Evolutionary conservation across 169 alveolate species (phyloP), one percentile per base, ranked within the genome.

Genomic region (Plasmodium falciparum): DNA sequence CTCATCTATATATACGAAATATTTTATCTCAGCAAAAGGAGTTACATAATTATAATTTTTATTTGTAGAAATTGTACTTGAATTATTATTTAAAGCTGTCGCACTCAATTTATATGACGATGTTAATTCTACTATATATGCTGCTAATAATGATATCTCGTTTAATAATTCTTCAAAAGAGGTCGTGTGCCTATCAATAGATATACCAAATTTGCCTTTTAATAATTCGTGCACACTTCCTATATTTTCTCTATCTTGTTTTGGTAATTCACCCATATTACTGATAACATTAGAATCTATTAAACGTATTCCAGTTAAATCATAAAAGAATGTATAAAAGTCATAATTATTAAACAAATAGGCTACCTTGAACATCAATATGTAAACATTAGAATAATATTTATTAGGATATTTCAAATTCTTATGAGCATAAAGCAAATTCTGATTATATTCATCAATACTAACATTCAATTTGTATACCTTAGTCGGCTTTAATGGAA

Each of bases 51-150:
- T 20, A 13, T 49, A 5, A 39, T 9, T 1, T 12, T 4, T 6
- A 39, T 13, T 22, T 61, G 39, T 11, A 45, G n/a, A 8, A 13
- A 11, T 67, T 22, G 47, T 45, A n/a, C 13, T 47, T 45, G 54
- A 13, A n/a, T 15, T 45, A 8, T 6, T 24, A 63, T 15, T 26
- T 33, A 12, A 45, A 33, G 11, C 4, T 8, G 22, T 20, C 13
- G 24, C 0, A 20, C 17, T 22, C 0, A 22, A 26, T 9, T 71
- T 56, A 29, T 86, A 86, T 6, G 92, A 86, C 15, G 92, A 70
- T 29, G 88, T 86, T 26, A 86, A 73, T 65, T 86, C 92, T 52
- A 74, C 85, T 20, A 86, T 13, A 20, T 86, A 86, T 8, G 92
- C 92, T 3, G 88, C 86, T 13, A 86, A 22, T 12, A 86, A 39